These are phyloP conservation scores for Firmiana major DNA, from an alignment of 345 rosid genomes.

Conservation along the genomic window DNA sequence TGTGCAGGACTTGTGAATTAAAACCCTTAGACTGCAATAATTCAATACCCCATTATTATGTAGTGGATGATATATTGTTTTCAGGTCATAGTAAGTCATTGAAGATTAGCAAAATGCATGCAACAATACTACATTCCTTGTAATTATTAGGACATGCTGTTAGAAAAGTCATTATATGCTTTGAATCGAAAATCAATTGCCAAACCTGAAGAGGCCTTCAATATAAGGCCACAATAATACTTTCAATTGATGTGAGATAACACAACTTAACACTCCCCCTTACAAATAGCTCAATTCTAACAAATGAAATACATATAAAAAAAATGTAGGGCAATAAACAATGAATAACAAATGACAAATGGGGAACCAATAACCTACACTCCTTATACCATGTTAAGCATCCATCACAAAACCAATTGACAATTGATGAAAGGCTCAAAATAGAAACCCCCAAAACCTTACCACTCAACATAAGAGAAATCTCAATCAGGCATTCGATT, in stretches of 20 bases:
- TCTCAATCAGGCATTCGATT: background rate
- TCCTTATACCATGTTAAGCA: background rate
- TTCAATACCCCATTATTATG: constrained; percentile 3
- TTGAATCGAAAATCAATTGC: background rate
- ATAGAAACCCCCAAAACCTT: background rate
- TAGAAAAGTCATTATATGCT: background rate
- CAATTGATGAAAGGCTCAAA: background rate
- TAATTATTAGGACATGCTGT: background rate
- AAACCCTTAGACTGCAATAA: constrained; percentile 54
- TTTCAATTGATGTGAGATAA: background rate
- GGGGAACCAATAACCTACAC: background rate
- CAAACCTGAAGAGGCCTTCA: background rate
- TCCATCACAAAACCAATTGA: background rate
- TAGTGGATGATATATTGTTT: constrained; percentile 1
- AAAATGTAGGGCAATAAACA: background rate
- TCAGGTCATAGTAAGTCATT: background rate
- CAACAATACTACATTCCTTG: constrained; percentile 1
- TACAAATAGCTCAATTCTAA: background rate
- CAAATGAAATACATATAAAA: background rate
- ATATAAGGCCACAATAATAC: background rate
- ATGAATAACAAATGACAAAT: background rate
- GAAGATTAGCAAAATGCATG: background rate
- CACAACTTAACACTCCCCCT: background rate
- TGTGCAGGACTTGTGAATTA: constrained; percentile 38
- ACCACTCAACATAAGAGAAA: background rate